Base-by-base conservation (phyloP, 306 rosid species). In the Quillaja saponaria region DNA sequence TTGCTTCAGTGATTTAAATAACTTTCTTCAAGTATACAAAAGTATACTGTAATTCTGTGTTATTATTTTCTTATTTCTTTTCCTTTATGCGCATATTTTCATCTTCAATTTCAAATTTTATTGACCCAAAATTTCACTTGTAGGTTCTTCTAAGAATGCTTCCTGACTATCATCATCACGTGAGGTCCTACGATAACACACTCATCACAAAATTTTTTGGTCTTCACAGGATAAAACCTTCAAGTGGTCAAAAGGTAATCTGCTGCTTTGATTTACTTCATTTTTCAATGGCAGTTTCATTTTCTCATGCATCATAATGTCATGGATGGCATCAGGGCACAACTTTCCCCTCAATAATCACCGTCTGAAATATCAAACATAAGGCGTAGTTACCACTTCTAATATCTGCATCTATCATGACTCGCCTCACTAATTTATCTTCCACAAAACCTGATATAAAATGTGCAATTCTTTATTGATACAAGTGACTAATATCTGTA, bases 61-160 rank as follows among this genome's bases (percentile, higher is more conserved):
- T 55, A 39, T 15, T 49, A 6, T 55, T 59, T 39, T 51, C 41
- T 34, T 59, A 19, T 48, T 73, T 46, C 61, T 64, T 41, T 49
- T 51, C 16, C 33, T 62, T 69, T 47, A 21, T 33, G 39, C 11
- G 20, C 18, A 5, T 37, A 37, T 17, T 21, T 59, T 64, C 12
- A 40, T 19, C 9, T 14, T 70, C 49, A 57, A 49, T 42, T 46
- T 76, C 63, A 49, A 55, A 76, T 46, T 52, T 19, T n/a, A 18
- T 8, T 83, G 69, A 78, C 74, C 31, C 44, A 65, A 48, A 61
- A 50, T 72, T 37, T 75, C 71, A 54, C 62, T 69, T 74, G 67
- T 66, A 92, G 99, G 99, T 88, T 72, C 95, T 92, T 71, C 84
- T 89, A 28, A 74, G 86, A 82, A 92, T 92, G 99, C 99, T 92